phyloP scores from a whole-genome alignment of 163 green algal genomes.

The Prototheca wickerhamii region DNA sequence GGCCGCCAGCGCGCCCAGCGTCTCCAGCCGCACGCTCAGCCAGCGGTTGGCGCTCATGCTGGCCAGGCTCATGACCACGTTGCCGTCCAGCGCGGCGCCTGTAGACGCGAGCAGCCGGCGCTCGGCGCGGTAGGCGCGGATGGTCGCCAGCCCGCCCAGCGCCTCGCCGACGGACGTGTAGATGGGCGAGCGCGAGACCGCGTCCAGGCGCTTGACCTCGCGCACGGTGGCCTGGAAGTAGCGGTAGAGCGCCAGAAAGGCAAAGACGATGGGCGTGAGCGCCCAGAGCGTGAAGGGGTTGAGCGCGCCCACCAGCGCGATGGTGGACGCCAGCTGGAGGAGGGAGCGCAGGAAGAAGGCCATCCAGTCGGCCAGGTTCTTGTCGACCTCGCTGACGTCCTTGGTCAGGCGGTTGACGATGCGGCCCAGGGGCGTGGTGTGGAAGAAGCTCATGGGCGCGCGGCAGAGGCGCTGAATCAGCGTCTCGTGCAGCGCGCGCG shows the following conservation, averaged over 20 bases:
- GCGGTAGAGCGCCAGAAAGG: not conserved
- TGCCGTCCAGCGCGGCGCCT: not conserved
- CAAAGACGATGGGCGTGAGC: not conserved
- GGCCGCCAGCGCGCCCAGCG: conserved; percentile 40
- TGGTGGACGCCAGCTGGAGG: conserved; percentile 36
- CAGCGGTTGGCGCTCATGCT: conserved; percentile 24
- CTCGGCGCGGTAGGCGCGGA: not conserved
- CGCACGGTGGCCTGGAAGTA: conserved; percentile 2
- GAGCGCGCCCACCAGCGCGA: conserved; percentile 41
- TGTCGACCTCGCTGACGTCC: conserved; percentile 27
- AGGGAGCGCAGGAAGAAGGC: conserved; percentile 32
- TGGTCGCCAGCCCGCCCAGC: not conserved
- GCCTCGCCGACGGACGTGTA: conserved; percentile 1
- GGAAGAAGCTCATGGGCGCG: conserved; percentile 80
- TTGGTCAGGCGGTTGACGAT: conserved; percentile 69
- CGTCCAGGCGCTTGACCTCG: conserved; percentile 1
- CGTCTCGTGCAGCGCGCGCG: conserved; percentile 26
- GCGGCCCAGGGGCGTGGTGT: conserved; percentile 69
- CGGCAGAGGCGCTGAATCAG: conserved; percentile 37
- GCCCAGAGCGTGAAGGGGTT: conserved; percentile 1
- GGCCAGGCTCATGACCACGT: not conserved
- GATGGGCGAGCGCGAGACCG: not conserved
- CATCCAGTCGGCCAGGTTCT: conserved; percentile 3
- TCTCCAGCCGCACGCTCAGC: conserved; percentile 50
- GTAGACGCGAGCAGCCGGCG: not conserved